Evolutionary conservation across 2,329 filamentous ascomycete species (phyloP), one percentile per base, ranked within the genome.

Genomic region (Didymosphaeria variabile): DNA sequence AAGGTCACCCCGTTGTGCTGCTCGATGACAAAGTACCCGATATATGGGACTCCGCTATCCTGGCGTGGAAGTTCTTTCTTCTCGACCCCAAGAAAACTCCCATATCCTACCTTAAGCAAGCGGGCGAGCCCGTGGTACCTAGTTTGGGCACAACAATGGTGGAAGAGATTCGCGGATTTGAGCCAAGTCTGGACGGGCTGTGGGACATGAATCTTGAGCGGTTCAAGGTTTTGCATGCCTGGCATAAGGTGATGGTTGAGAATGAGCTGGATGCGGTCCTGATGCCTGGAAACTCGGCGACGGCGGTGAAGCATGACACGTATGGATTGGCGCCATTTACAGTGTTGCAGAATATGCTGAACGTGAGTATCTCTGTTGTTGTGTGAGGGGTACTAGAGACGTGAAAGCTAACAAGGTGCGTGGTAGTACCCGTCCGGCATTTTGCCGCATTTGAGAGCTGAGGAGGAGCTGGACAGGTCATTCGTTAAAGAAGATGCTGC

Each of bases 291-390:
- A 81, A 84, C 6, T 82, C 84, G 64, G 80, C 75, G 13, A 86
- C 84, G 0, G 85, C 86, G 0, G 80, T 84, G 0, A 76, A 74
- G 19, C 83, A 87, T 67, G 85, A 88, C 68, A 80, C 76, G 0
- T 87, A 82, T 69, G 80, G 82, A 0, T 31, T 78, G 0, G 75
- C 81, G 1, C 71, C 78, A 0, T 85, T 84, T 55, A 87, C 85
- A 0, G 68, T 81, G 19, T 61, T 87, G 32, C 80, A 80, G 70
- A 88, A 87, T 60, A 23, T 86, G 9, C 65, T 87, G 5, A 83
- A 87, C 70, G 83, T 83, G 66, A 74, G 82, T 76, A 1, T 23
- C 17, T 8, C 10, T 13, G 15, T 4, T 36, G 46, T 44, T 13
- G 10, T 31, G 3, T 21, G 26, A 19, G 7, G 8, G 9, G 13